A percentile compares a stretch with the other conserved stretches of the same genome.
These are phyloP conservation scores for Botryotinia calthae DNA, from an alignment of 2,329 filamentous ascomycete genomes.

Conservation along the genomic window DNA sequence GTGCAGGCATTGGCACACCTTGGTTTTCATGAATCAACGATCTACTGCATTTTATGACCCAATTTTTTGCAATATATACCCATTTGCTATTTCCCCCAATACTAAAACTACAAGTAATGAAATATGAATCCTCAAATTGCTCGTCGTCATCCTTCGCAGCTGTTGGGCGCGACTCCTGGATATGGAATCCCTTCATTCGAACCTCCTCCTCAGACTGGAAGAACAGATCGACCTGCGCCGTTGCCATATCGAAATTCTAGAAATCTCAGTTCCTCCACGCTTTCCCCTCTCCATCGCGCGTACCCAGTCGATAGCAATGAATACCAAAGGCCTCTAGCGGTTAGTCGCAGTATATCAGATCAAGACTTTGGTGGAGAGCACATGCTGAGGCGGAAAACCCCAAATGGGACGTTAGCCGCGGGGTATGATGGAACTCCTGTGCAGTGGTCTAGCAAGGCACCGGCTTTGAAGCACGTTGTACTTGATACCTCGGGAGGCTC, in stretches of 20 bases:
- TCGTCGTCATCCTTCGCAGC: slow-evolving; percentile 41
- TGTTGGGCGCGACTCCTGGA: slow-evolving; percentile 33
- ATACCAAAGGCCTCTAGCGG: slow-evolving; percentile 24
- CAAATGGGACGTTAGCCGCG: slow-evolving; percentile 86
- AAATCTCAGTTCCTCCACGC: slow-evolving; percentile 27
- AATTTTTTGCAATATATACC: slow-evolving; percentile 26
- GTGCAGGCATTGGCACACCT: slow-evolving; percentile 40
- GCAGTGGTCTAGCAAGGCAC: slow-evolving; percentile 69
- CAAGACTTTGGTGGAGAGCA: slow-evolving; percentile 44
- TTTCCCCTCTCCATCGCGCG: slow-evolving; percentile 31
- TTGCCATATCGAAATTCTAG: slow-evolving; percentile 36
- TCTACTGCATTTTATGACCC: slow-evolving; percentile 24
- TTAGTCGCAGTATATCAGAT: slow-evolving; percentile 46
- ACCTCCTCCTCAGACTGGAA: slow-evolving; percentile 25
- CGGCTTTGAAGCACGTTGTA: slow-evolving; percentile 79
- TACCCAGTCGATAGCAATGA: slow-evolving; percentile 34
- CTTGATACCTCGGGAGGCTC: slow-evolving; percentile 54
- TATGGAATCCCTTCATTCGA: slow-evolving; percentile 35
- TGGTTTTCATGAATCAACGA: slow-evolving; percentile 30
- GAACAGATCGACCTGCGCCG: slow-evolving; percentile 28
- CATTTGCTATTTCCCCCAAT: slow-evolving; percentile 21
- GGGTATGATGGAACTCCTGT: slow-evolving; percentile 84
- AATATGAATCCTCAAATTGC: slow-evolving; percentile 50
- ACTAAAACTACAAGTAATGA: slow-evolving; percentile 31
- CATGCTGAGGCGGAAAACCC: slow-evolving; percentile 85